Percentiles rank a stretch among this genome's conserved stretches.
Evolutionary conservation across 140 eudicot genomes (phyloP).

Genomic region (Anethum foeniculum): DNA sequence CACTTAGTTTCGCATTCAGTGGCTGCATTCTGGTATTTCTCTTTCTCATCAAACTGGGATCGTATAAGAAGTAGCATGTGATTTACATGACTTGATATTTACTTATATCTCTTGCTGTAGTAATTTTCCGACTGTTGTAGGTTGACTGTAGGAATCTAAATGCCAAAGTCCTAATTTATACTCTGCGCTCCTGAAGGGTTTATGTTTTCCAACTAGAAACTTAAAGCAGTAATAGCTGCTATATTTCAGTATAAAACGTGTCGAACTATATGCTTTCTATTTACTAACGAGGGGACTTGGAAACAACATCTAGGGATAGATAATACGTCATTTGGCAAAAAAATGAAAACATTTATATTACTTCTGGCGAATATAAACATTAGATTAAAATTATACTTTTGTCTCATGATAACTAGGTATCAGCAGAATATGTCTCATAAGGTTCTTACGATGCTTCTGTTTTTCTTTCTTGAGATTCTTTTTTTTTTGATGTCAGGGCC

Average conservation of each 20-base stretch:
- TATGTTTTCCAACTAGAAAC: not conserved
- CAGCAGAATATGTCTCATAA: not conserved
- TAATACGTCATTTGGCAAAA: not conserved
- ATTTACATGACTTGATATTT: not conserved
- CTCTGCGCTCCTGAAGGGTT: not conserved
- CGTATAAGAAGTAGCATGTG: not conserved
- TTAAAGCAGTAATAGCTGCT: not conserved
- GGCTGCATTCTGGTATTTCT: conserved; percentile 79
- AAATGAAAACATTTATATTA: not conserved
- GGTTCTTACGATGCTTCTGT: not conserved
- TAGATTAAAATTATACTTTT: not conserved
- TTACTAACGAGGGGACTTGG: not conserved
- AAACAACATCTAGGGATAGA: not conserved
- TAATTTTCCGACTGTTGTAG: not conserved
- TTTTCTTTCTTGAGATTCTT: not conserved
- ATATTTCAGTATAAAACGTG: not conserved
- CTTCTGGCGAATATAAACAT: not conserved
- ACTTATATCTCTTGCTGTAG: not conserved
- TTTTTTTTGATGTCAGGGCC: not conserved
- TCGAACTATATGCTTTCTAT: not conserved
- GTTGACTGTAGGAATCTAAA: not conserved
- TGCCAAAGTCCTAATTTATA: not conserved
- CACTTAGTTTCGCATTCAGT: conserved; percentile 78
- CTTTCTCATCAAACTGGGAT: not conserved
- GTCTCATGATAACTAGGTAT: not conserved